phyloP scores from a whole-genome alignment of 371 early-diverging fungal species.

The Zychaea mexicana region DNA sequence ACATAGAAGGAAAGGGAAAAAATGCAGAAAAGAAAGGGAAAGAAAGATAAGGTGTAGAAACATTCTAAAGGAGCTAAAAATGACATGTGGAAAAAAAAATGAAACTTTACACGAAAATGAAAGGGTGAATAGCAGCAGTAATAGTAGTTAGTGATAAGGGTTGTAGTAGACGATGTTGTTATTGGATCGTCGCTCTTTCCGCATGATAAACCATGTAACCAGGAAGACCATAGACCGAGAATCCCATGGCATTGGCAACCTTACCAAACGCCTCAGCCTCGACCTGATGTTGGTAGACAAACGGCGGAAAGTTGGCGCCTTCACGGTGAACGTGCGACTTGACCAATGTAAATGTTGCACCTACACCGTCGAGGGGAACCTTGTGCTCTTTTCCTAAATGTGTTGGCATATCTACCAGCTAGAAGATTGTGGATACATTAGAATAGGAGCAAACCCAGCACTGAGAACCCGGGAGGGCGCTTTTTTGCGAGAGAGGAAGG shows the following conservation, averaged over 20 bases:
- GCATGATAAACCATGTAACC: slow-evolving; percentile 44
- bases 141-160: not conserved
- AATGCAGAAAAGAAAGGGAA: not conserved
- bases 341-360: slow-evolving; percentile 54
- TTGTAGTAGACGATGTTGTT: not conserved
- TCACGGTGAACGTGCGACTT: slow-evolving; percentile 58
- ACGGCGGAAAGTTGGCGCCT: slow-evolving; percentile 60
- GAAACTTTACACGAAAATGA: not conserved
- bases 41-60: not conserved
- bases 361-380: slow-evolving; percentile 65
- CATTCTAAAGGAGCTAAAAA: slow-evolving; percentile 1
- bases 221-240: slow-evolving; percentile 53
- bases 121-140: not conserved
- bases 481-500: no score
- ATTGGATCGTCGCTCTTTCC: not conserved
- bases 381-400: slow-evolving; percentile 22
- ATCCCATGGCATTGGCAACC: slow-evolving; percentile 58
- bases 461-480: no score
- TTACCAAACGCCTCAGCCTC: slow-evolving; percentile 73
- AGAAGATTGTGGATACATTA: no score
- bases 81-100: not conserved
- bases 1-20: not conserved
- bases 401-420: slow-evolving; percentile 53
- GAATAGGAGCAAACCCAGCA: no score
- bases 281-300: slow-evolving; percentile 55